Conservation (phyloP, 2,329 filamentous ascomycete species). For the Pseudogymnoascus sp. region DNA sequence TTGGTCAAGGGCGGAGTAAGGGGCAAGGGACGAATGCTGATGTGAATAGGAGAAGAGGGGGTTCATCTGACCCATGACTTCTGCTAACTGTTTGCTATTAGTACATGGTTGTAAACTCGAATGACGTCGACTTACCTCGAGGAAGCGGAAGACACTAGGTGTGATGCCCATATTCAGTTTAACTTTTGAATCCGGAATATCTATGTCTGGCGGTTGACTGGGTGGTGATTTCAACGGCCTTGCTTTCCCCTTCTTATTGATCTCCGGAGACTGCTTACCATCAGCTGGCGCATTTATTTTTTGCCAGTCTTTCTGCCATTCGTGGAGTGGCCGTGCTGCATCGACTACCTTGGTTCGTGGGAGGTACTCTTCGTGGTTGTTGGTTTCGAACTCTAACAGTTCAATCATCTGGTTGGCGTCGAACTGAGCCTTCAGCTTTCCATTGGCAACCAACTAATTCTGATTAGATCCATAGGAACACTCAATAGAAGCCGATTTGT, state of each 20-base stretch:
- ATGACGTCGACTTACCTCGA: constrained; percentile 42
- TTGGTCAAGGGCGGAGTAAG: constrained; percentile 52
- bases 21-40: constrained; percentile 43
- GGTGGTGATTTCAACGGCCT: constrained; percentile 53
- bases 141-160: constrained; percentile 53
- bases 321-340: constrained; percentile 52
- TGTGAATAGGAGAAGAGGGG: constrained; percentile 54
- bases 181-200: constrained; percentile 51
- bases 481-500: neutral
- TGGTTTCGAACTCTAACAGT: constrained; percentile 72
- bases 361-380: constrained; percentile 73
- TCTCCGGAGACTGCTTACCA: constrained; percentile 53
- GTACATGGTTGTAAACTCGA: constrained; percentile 20
- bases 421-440: constrained; percentile 70
- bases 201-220: constrained; percentile 50
- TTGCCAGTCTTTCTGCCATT: constrained; percentile 60
- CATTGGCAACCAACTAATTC: constrained; percentile 63
- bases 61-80: constrained; percentile 60
- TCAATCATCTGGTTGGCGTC: constrained; percentile 74
- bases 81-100: constrained; percentile 43
- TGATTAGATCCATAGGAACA: constrained; percentile 23
- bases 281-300: constrained; percentile 47
- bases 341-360: constrained; percentile 58
- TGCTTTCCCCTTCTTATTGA: constrained; percentile 58
- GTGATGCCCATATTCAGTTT: constrained; percentile 52